Percentiles rank a stretch among this genome's conserved stretches.
phyloP scores from a whole-genome alignment of 805 yeast species.

The Cyberlindnera samutprakarnensis region DNA sequence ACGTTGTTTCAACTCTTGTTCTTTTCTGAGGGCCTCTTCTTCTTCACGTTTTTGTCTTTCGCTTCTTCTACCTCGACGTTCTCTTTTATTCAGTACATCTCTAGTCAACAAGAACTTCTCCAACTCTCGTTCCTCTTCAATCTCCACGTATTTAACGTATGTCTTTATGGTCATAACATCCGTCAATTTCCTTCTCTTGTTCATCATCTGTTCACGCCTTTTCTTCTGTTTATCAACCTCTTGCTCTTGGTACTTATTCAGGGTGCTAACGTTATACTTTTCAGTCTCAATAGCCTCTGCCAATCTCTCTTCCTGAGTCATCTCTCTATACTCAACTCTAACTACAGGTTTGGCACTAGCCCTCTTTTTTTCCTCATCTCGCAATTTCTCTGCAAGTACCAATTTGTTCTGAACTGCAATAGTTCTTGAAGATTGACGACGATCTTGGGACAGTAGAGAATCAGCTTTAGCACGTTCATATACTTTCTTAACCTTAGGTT shows the following conservation, averaged over 20 bases:
- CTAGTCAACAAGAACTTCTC: slow-evolving; percentile 33
- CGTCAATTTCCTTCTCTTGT: slow-evolving; percentile 52
- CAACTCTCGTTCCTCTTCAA: slow-evolving; percentile 53
- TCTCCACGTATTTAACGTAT: slow-evolving; percentile 44
- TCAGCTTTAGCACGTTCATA: slow-evolving; percentile 38
- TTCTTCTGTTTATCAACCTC: slow-evolving; percentile 74
- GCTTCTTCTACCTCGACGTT: slow-evolving; percentile 34
- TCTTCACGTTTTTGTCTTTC: slow-evolving; percentile 34
- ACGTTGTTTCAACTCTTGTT: slow-evolving; percentile 22
- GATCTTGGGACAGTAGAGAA: slow-evolving; percentile 39
- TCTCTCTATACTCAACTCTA: slow-evolving; percentile 33
- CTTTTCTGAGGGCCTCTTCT: slow-evolving; percentile 24
- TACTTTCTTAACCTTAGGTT: slow-evolving; percentile 25
- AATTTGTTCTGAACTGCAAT: slow-evolving; percentile 73
- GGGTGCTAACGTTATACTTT: slow-evolving; percentile 59
- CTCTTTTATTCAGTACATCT: slow-evolving; percentile 33
- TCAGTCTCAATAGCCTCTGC: slow-evolving; percentile 89
- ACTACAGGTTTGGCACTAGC: slow-evolving; percentile 35
- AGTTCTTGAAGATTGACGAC: slow-evolving; percentile 72
- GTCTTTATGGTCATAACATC: slow-evolving; percentile 51
- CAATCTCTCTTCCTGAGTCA: slow-evolving; percentile 36
- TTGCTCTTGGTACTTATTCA: slow-evolving; percentile 74
- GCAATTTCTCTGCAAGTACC: slow-evolving; percentile 65
- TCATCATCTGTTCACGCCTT: slow-evolving; percentile 65
- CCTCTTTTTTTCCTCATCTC: slow-evolving; percentile 56